Conservation (phyloP, 345 rosid species). For the Hibiscus mutabilis region DNA sequence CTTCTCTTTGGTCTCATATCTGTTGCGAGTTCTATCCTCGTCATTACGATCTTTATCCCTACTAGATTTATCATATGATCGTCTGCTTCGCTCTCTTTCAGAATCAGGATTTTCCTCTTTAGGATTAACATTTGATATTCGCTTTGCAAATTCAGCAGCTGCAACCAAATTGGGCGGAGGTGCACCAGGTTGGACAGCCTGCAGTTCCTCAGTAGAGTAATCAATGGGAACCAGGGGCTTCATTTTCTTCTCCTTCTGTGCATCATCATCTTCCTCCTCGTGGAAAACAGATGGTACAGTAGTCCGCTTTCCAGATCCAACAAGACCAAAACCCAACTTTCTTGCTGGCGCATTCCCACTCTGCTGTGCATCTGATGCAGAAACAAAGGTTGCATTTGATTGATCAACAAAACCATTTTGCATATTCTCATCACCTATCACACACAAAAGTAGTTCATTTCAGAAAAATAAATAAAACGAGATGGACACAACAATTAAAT, state of each 20-base stretch:
- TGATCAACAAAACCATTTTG: constrained; percentile 57
- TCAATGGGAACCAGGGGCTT: constrained; percentile 96
- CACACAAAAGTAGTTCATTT: constrained; percentile 7
- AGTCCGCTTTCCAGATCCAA: constrained; percentile 85
- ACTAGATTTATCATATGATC: constrained; percentile 61
- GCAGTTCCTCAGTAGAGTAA: constrained; percentile 87
- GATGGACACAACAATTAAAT: background rate
- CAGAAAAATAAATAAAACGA: background rate
- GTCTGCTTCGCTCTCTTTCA: constrained; percentile 73
- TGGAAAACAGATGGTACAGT: constrained; percentile 89
- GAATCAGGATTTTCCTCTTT: constrained; percentile 64
- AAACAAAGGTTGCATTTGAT: constrained; percentile 28
- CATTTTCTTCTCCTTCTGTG: constrained; percentile 76
- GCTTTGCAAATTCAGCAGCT: constrained; percentile 94
- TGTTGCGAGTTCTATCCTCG: constrained; percentile 38
- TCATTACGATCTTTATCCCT: constrained; percentile 57
- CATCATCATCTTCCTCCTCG: constrained; percentile 93
- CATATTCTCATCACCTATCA: constrained; percentile 38
- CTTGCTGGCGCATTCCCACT: constrained; percentile 50
- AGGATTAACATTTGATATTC: constrained; percentile 54
- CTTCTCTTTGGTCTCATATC: constrained; percentile 48
- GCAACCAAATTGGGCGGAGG: constrained; percentile 78
- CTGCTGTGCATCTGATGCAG: constrained; percentile 44
- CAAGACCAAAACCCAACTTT: constrained; percentile 93
- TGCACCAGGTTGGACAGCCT: constrained; percentile 60